Base-by-base conservation (phyloP, 1,284 basidiomycete genomes). In the Xerocomus amazonicus region DNA sequence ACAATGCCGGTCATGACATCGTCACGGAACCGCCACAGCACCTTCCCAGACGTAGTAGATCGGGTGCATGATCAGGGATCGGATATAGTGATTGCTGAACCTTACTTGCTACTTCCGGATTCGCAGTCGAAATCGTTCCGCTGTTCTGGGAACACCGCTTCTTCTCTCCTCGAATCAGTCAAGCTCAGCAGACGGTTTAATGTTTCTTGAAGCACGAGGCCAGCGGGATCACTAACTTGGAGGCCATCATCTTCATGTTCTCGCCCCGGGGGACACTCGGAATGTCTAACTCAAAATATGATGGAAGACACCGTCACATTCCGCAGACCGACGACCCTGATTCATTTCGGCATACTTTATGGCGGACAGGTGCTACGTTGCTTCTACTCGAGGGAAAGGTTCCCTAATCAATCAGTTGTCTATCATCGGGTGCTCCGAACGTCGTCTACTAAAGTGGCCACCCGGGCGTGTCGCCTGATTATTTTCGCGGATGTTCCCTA, bases 11-110 rank as follows among this genome's bases (percentile, higher is more conserved):
- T 50, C 61, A 40, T 62, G 38, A 26, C 48, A 40, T 50, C 47
- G 37, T 57, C 41, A 47, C 57, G 61, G 60, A 66, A 60, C 61
- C 59, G 63, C 63, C 60, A 66, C 61, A 50, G 66, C n/a, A 27
- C 32, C 54, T 63, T 60, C 59, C 50, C 14, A 52, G 59, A 63
- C 48, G 50, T 56, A 61, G 47, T 33, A 61, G 63, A 66, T 66
- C 53, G 55, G 19, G 60, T 51, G 52, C 48, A 34, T 59, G 62
- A 62, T 59, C 55, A 57, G 48, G 59, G 48, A 52, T 51, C 52
- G 31, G 46, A 61, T 65, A 65, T 54, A 57, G 64, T 43, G 58
- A 52, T 59, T 48, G 45, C 49, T 53, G 58, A 53, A 38, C 56
- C 60, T 49, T 59, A 50, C 63, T 36, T 57, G 58, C 60, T 61